Base-by-base conservation (phyloP, 345 rosid species). In the Linum trigynum region DNA sequence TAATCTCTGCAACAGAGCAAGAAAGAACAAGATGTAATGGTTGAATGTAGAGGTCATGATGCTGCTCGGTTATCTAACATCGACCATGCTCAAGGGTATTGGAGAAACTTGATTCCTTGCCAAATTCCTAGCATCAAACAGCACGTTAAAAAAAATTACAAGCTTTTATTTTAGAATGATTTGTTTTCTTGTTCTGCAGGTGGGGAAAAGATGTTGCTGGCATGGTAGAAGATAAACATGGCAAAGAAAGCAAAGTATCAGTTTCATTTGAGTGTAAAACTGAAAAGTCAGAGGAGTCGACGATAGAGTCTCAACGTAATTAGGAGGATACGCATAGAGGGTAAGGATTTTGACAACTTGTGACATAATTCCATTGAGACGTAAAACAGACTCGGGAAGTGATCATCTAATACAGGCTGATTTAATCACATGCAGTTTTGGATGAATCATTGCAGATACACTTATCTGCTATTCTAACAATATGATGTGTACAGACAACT, bases 1-100 rank as follows among this genome's bases (percentile, higher is more conserved):
- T 23, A 23, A 23, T 23, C 32, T 32, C 55, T 53, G 58, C 72
- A 60, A 74, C 74, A 87, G 97, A 83, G 76, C 53, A 82, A 81
- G 78, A 85, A 86, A 79, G 97, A 94, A 63, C 83, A 65, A 45
- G 77, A 70, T 57, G 83, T 86, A 40, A 79, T 94, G 7, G 96
- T 94, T 71, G 97, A 90, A 79, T 86, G 97, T 76, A 88, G 77
- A 79, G 96, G 99, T 69, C 99, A 88, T 67, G 97, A 90, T 82
- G 95, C 92, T 77, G 96, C 97, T 67, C 84, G 88, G 65, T 83
- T 94, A 67, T 77, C 77, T 59, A 86, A 74, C 65, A 73, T 86
- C 2, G 89, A 86, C 60, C 91, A 86, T 72, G 97, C 89, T 64
- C 95, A 94, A 65, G 97, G 96, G 99, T 88, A 80, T 72, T 75